Base-by-base conservation (phyloP, 2,329 filamentous ascomycete genomes). In the Beauveria varroae region DNA sequence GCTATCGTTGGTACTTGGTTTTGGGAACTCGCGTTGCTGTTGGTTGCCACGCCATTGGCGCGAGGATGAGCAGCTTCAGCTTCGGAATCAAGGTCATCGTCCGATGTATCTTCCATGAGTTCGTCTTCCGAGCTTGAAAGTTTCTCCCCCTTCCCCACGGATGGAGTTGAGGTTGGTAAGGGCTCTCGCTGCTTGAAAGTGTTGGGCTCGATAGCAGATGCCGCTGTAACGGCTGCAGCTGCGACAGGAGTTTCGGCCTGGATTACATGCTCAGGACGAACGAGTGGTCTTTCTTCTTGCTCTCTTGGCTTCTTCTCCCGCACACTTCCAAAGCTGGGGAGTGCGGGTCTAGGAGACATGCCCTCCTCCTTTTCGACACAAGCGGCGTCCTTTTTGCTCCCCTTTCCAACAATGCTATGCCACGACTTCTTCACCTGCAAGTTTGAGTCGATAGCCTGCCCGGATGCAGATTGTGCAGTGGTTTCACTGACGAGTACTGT, bases 281-380 rank as follows among this genome's bases (percentile, higher is more conserved):
- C 83, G 52, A 87, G 74, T 0, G 82, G 79, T 2, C 85, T 78
- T 67, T 87, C 87, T 44, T 81, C 75, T 0, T 74, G 67, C 55
- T 84, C 80, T 44, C 75, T 79, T 8, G 74, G 69, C 65, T 85
- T 86, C 71, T 83, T 85, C 30, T 86, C 84, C 24, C 87, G 81
- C 24, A 93, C 79, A 68, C 89, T 92, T 20, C 89, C 89, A 71
- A 93, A 93, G 1, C 82, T 87, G 1, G 89, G 89, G 43, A 93
- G 74, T 1, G 85, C 86, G 7, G 89, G 88, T 37, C 88, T 78
- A n/a, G 89, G 89, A 65, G 85, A 85, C 87, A 91, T 90, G 16
- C 85, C 75, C 63, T 87, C 82, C 47, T 89, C 85, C 34, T 89
- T 84, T n/a, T 87, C 80, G 2, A 79, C 65, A 12, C 73, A 63